These are phyloP conservation scores for Acidomyces sp. DNA, from an alignment of 495 filamentous ascomycete genomes.

Conservation along the genomic window DNA sequence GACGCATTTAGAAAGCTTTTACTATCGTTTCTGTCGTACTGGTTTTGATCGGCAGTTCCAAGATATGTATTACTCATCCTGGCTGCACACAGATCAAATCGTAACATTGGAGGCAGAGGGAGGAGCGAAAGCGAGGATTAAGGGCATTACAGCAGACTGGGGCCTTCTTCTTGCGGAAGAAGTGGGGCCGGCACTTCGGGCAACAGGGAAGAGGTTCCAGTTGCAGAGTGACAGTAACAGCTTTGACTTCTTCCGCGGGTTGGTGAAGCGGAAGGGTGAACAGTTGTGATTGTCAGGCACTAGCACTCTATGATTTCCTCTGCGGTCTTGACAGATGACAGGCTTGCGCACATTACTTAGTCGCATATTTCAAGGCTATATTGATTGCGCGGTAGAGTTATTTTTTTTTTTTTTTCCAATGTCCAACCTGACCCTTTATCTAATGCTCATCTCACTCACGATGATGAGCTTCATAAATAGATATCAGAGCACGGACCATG, in stretches of 20 bases:
- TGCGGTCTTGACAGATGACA: too few relatives aligned
- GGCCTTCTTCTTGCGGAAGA: constrained; percentile 77
- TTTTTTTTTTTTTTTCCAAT: too few relatives aligned
- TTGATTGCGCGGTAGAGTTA: too few relatives aligned
- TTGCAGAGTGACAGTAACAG: constrained; percentile 95
- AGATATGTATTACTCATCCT: constrained; percentile 66
- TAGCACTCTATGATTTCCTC: too few relatives aligned
- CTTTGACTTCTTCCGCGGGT: constrained; percentile 91
- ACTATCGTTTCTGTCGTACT: constrained; percentile 53
- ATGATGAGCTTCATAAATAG: too few relatives aligned
- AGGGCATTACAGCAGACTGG: constrained; percentile 80
- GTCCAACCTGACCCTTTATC: too few relatives aligned
- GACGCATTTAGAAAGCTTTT: constrained; percentile 63
- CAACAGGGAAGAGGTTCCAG: constrained; percentile 65
- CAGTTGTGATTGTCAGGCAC: too few relatives aligned
- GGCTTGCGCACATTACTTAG: too few relatives aligned
- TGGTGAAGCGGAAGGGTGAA: constrained; percentile 76
- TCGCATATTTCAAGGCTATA: too few relatives aligned
- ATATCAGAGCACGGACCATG: constrained; percentile 1
- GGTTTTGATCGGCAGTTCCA: constrained; percentile 67
- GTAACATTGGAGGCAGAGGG: constrained; percentile 80
- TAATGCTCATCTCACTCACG: too few relatives aligned
- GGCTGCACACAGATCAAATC: constrained; percentile 84
- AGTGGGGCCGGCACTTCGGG: constrained; percentile 53
- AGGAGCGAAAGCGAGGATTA: constrained; percentile 62